phyloP scores from a whole-genome alignment of 208 protist species.

The Trypanosoma grayi region DNA sequence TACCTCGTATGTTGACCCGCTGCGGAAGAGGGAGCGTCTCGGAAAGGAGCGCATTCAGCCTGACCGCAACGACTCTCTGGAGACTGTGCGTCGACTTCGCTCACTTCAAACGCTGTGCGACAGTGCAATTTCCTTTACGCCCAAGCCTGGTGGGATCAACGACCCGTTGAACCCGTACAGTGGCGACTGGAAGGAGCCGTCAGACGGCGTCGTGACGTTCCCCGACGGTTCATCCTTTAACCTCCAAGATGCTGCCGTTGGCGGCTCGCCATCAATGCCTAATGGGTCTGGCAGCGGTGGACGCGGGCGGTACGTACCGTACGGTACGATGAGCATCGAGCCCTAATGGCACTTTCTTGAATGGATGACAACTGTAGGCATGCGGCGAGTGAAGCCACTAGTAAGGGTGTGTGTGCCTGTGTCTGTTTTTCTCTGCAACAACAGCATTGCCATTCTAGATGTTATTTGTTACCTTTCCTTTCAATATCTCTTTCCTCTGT shows the following conservation, averaged over 20 bases:
- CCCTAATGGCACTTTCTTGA: slow-evolving; percentile 3
- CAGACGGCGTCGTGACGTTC: slow-evolving; percentile 20
- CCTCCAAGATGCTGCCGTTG: not conserved
- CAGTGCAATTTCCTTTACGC: not conserved
- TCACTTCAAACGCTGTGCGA: slow-evolving; percentile 13
- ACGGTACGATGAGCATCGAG: not conserved
- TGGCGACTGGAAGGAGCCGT: slow-evolving; percentile 13
- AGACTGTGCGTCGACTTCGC: slow-evolving; percentile 28
- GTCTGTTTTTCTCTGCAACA: too few species aligned
- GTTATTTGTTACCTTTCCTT: not conserved
- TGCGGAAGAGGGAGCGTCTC: slow-evolving; percentile 7
- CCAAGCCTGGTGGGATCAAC: not conserved
- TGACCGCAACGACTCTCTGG: slow-evolving; percentile 10
- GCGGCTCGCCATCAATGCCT: too few species aligned
- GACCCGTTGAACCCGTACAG: slow-evolving; percentile 23
- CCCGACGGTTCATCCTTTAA: slow-evolving; percentile 21
- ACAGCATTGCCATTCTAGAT: too few species aligned
- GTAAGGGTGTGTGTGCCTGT: too few species aligned
- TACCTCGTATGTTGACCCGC: slow-evolving; percentile 2
- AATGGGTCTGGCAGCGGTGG: not conserved
- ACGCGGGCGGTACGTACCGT: not conserved
- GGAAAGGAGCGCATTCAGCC: slow-evolving; percentile 12
- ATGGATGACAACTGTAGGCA: too few species aligned
- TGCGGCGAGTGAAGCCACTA: too few species aligned
- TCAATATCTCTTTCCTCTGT: not conserved